Percentiles rank a stretch among this genome's conserved stretches.
phyloP scores from a whole-genome alignment of 805 yeast genomes.

The Hanseniaspora occidentalis region DNA sequence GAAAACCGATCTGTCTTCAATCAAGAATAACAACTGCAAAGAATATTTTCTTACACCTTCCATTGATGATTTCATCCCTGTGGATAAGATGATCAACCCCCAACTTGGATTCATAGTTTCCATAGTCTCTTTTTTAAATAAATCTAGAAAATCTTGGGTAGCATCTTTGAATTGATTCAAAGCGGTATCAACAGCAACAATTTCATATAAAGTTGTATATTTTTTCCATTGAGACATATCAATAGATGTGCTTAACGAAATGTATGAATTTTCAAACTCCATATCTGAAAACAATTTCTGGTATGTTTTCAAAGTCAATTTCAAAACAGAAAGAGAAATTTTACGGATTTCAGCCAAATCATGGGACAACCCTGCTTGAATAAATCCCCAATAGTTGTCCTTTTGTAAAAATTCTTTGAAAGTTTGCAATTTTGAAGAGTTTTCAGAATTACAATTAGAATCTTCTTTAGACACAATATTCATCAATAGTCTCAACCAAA shows the following conservation, averaged over 20 bases:
- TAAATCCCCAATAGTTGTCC: slow-evolving; percentile 38
- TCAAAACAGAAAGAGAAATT: slow-evolving; percentile 51
- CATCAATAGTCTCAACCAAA: slow-evolving; percentile 46
- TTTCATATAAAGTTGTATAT: slow-evolving; percentile 63
- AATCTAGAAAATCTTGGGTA: slow-evolving; percentile 40
- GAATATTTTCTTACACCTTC: slow-evolving; percentile 64
- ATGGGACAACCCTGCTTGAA: slow-evolving; percentile 46
- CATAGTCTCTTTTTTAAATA: slow-evolving; percentile 35
- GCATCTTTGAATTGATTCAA: slow-evolving; percentile 80
- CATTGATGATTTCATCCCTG: slow-evolving; percentile 65
- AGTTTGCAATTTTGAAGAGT: slow-evolving; percentile 7
- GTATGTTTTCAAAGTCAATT: slow-evolving; percentile 41
- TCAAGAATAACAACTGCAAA: slow-evolving; percentile 39
- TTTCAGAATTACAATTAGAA: not conserved
- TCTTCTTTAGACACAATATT: not conserved
- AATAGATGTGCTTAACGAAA: slow-evolving; percentile 4
- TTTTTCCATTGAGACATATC: slow-evolving; percentile 52
- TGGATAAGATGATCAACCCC: slow-evolving; percentile 61
- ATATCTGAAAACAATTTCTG: slow-evolving; percentile 7
- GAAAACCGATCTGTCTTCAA: slow-evolving; percentile 37
- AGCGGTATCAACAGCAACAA: slow-evolving; percentile 74
- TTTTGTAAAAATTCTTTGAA: slow-evolving; percentile 9
- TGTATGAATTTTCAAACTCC: slow-evolving; percentile 23
- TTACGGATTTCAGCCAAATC: slow-evolving; percentile 56
- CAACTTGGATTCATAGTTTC: slow-evolving; percentile 47